These are phyloP conservation scores for Saitozyma podzolica DNA, from an alignment of 768 basidiomycete genomes.

Conservation along the genomic window DNA sequence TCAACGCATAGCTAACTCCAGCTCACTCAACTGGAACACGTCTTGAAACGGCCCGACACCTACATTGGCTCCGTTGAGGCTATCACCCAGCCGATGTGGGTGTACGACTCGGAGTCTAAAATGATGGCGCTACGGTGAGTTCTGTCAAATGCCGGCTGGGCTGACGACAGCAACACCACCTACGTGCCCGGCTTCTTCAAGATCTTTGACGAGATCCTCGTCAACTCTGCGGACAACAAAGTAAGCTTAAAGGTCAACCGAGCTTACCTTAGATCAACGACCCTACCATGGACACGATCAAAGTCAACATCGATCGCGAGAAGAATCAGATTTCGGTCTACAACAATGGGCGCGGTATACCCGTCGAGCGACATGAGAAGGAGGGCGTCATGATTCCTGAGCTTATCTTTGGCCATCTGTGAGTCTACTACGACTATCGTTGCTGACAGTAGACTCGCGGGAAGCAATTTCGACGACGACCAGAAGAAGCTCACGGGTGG, in stretches of 20 bases:
- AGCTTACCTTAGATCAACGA: constrained; percentile 75
- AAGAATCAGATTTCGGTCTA: constrained; percentile 82
- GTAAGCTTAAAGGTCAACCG: constrained; percentile 55
- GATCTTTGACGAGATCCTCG: constrained; percentile 98
- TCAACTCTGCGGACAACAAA: constrained; percentile 99
- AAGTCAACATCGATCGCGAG: constrained; percentile 81
- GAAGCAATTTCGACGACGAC: constrained; percentile 96
- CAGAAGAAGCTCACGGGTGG: constrained; percentile 99
- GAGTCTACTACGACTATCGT: constrained; percentile 17
- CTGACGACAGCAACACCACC: constrained; percentile 56
- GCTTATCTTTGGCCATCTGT: constrained; percentile 91
- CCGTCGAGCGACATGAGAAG: constrained; percentile 88
- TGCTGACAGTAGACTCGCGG: constrained; percentile 61
- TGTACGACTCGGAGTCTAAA: constrained; percentile 78
- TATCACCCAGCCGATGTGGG: constrained; percentile 87
- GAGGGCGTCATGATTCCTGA: constrained; percentile 96
- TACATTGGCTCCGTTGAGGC: constrained; percentile 97
- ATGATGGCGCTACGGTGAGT: constrained; percentile 80
- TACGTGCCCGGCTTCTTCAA: constrained; percentile 99
- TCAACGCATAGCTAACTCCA: constrained; percentile 51
- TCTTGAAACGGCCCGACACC: constrained; percentile 53
- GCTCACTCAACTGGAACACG: constrained; percentile 94
- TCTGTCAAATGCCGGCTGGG: constrained; percentile 34
- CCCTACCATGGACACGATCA: constrained; percentile 82
- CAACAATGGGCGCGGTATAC: constrained; percentile 95